These are phyloP conservation scores for Chrysopogon serrulatus DNA, from an alignment of 176 grass and related monocot species.

Conservation along the genomic window DNA sequence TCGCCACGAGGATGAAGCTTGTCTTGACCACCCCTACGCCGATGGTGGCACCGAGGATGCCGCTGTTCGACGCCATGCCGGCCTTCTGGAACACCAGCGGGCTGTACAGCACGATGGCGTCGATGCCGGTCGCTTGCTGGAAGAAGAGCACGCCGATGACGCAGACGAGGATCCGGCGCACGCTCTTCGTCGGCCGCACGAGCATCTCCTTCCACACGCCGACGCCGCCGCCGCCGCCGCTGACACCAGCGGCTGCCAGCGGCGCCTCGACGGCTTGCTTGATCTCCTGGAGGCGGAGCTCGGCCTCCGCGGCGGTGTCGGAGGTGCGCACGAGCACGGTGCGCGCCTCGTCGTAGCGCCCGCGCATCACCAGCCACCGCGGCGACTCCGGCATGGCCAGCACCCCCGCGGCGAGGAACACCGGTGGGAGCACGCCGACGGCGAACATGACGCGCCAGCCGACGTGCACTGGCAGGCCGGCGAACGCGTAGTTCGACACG, in stretches of 20 bases:
- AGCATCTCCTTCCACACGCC: background rate
- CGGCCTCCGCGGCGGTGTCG: background rate
- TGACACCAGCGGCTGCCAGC: too few relatives aligned
- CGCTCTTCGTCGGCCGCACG: background rate
- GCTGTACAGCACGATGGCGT: conserved; percentile 39
- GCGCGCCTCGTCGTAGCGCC: background rate
- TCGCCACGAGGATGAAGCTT: conserved; percentile 34
- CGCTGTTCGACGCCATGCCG: conserved; percentile 16
- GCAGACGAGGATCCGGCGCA: conserved; percentile 15
- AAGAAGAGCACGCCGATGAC: conserved; percentile 9
- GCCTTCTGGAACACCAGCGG: conserved; percentile 27
- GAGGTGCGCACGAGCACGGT: background rate
- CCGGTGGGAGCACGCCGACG: conserved; percentile 6
- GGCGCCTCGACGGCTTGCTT: background rate
- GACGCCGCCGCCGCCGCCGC: background rate
- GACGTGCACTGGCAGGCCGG: conserved; percentile 25
- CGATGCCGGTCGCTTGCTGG: conserved; percentile 19
- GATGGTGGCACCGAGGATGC: conserved; percentile 38
- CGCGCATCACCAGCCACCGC: conserved; percentile 58
- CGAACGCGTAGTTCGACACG: conserved; percentile 38
- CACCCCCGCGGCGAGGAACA: conserved; percentile 28
- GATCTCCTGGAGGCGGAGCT: background rate
- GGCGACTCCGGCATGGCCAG: conserved; percentile 66
- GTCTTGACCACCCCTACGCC: conserved; percentile 34
- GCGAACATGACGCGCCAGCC: conserved; percentile 48